Percentiles rank a stretch among this genome's conserved stretches.
These are phyloP conservation scores for Penicillium sp. DNA, from an alignment of 2,329 filamentous ascomycete genomes.

Conservation along the genomic window DNA sequence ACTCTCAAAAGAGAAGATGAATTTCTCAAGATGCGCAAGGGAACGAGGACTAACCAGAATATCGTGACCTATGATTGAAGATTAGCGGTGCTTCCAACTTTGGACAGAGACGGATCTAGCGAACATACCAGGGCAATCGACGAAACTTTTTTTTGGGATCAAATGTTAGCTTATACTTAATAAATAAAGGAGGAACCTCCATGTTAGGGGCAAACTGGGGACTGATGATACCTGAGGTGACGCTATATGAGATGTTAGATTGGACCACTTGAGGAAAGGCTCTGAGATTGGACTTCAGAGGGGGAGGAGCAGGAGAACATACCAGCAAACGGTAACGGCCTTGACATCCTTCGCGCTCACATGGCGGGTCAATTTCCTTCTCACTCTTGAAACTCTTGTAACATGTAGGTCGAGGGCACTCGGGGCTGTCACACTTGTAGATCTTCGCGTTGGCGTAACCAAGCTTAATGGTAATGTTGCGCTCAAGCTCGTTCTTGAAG, in stretches of 20 bases:
- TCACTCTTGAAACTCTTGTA: conserved; percentile 98
- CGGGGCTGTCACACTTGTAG: conserved; percentile 93
- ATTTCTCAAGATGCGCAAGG: background rate
- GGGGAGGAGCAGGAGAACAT: conserved; percentile 63
- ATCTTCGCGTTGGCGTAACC: conserved; percentile 99
- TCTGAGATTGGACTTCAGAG: background rate
- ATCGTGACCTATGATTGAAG: conserved; percentile 67
- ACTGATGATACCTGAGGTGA: conserved; percentile 7
- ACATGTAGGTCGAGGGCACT: conserved; percentile 91
- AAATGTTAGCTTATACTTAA: conserved; percentile 12
- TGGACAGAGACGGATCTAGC: background rate
- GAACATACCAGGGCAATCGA: conserved; percentile 75
- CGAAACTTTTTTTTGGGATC: conserved; percentile 63
- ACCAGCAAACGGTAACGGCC: conserved; percentile 88
- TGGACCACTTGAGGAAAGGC: background rate
- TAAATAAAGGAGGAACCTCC: background rate
- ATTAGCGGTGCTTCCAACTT: conserved; percentile 3
- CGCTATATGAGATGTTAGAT: conserved; percentile 6
- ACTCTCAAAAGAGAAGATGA: background rate
- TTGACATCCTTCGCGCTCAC: conserved; percentile 86
- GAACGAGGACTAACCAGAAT: conserved; percentile 64
- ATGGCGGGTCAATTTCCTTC: conserved; percentile 96
- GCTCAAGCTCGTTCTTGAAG: conserved; percentile 99
- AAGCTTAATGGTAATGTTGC: conserved; percentile 99
- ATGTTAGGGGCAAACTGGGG: background rate